These are phyloP conservation scores for Fraxinus anomala DNA, from an alignment of 257 asterid species.

Conservation along the genomic window DNA sequence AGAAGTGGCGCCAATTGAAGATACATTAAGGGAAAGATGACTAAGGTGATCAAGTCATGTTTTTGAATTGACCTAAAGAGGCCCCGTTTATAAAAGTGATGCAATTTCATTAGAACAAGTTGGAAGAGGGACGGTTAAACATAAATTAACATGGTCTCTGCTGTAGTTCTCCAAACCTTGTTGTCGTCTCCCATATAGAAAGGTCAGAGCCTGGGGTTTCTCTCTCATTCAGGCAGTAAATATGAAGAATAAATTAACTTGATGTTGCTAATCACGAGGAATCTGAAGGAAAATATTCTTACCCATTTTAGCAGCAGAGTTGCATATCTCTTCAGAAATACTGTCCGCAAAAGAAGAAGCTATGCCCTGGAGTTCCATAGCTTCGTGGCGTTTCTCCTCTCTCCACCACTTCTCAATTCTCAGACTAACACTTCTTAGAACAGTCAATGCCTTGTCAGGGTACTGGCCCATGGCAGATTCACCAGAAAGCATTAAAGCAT, in stretches of 20 bases:
- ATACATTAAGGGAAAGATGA: not conserved
- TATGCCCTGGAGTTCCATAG: slow-evolving; percentile 72
- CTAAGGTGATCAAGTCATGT: not conserved
- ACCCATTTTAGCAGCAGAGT: slow-evolving; percentile 99
- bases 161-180: not conserved
- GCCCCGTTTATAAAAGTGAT: not conserved
- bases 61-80: not conserved
- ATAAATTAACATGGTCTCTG: not conserved
- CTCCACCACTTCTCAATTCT: slow-evolving; percentile 99
- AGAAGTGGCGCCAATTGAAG: no score
- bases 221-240: slow-evolving; percentile 3
- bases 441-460: slow-evolving; percentile 96
- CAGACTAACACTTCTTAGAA: slow-evolving; percentile 89
- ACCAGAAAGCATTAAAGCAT: slow-evolving; percentile 98
- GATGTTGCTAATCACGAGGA: not conserved
- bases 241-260: not conserved
- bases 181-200: not conserved
- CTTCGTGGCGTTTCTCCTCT: slow-evolving; percentile 80
- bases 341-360: slow-evolving; percentile 84
- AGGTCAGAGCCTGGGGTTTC: not conserved
- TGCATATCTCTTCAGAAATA: slow-evolving; percentile 96
- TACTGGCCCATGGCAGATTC: slow-evolving; percentile 99
- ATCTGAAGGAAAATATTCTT: slow-evolving; percentile 31
- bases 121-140: not conserved
- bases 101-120: not conserved